A percentile compares a stretch with the other conserved stretches of the same genome.
Evolutionary conservation across 768 basidiomycete genomes (phyloP).

Genomic region (Termitomyces sp.): DNA sequence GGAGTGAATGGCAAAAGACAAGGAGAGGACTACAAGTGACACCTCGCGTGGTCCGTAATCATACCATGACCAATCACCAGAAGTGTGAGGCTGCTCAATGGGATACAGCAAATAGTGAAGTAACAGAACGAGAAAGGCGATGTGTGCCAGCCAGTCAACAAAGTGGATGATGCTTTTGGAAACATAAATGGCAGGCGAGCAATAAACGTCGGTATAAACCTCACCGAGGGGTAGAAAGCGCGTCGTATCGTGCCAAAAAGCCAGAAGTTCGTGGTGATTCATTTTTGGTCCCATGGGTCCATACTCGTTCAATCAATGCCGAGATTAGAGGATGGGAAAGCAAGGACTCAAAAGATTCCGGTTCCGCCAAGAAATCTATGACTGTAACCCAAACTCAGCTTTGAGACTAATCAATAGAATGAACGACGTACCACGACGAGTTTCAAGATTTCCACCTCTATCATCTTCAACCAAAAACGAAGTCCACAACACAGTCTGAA

Average conservation of each 20-base stretch:
- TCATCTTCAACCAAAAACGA: conserved; percentile 29
- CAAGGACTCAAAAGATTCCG: conserved; percentile 31
- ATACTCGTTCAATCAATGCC: conserved; percentile 31
- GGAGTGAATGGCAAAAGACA: conserved; percentile 28
- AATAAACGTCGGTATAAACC: conserved; percentile 1
- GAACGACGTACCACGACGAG: conserved; percentile 25
- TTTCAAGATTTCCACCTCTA: conserved; percentile 15
- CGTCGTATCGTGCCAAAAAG: conserved; percentile 25
- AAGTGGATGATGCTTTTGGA: conserved; percentile 36
- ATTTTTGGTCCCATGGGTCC: conserved; percentile 28
- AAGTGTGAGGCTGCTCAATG: conserved; percentile 24
- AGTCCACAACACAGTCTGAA: conserved; percentile 47
- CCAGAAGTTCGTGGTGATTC: conserved; percentile 1
- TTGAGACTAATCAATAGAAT: neutral
- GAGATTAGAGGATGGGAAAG: conserved; percentile 35
- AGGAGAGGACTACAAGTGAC: conserved; percentile 32
- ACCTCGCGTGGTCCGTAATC: conserved; percentile 28
- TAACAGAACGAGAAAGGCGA: conserved; percentile 37
- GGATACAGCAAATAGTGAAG: conserved; percentile 37
- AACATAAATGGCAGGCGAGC: neutral
- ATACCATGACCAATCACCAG: conserved; percentile 13
- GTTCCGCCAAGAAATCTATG: conserved; percentile 32
- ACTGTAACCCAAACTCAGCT: conserved; percentile 24
- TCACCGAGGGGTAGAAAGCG: conserved; percentile 43
- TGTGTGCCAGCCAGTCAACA: conserved; percentile 33